Conservation (phyloP, 1,139 yeast genomes). For the Suhomyces kunorum region DNA sequence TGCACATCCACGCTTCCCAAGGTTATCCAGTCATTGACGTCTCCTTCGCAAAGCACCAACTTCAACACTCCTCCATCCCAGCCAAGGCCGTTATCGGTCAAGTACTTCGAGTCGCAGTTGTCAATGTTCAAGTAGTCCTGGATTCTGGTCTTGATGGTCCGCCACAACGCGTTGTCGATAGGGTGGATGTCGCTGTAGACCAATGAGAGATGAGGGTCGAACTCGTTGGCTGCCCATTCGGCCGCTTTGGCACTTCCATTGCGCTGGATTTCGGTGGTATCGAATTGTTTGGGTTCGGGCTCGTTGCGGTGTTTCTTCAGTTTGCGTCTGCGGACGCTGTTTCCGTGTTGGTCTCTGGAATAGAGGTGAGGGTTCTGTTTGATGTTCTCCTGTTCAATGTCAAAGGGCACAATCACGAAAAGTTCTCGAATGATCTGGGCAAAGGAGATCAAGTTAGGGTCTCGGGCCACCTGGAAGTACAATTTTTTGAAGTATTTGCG, state of each 20-base stretch:
- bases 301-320: constrained; percentile 21
- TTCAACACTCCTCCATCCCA: constrained; percentile 74
- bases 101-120: constrained; percentile 42
- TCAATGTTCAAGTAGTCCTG: constrained; percentile 64
- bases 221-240: constrained; percentile 59
- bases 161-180: constrained; percentile 66
- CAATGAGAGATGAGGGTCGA: constrained; percentile 72
- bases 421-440: constrained; percentile 72
- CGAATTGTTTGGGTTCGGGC: constrained; percentile 24
- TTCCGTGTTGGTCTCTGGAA: constrained; percentile 39
- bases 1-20: constrained; percentile 60
- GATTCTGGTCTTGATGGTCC: constrained; percentile 68
- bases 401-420: constrained; percentile 52
- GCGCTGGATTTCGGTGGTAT: constrained; percentile 24
- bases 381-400: constrained; percentile 38
- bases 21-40: constrained; percentile 68
- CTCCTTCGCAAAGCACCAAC: constrained; percentile 74
- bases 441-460: constrained; percentile 62
- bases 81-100: constrained; percentile 39
- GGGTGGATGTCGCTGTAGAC: constrained; percentile 70
- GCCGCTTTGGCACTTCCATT: constrained; percentile 43
- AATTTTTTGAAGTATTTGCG: constrained; percentile 48
- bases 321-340: constrained; percentile 28
- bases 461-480: constrained; percentile 55
- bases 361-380: constrained; percentile 44